Base-by-base conservation (phyloP, 202 grass and related monocot species). In the Carex arenaria region DNA sequence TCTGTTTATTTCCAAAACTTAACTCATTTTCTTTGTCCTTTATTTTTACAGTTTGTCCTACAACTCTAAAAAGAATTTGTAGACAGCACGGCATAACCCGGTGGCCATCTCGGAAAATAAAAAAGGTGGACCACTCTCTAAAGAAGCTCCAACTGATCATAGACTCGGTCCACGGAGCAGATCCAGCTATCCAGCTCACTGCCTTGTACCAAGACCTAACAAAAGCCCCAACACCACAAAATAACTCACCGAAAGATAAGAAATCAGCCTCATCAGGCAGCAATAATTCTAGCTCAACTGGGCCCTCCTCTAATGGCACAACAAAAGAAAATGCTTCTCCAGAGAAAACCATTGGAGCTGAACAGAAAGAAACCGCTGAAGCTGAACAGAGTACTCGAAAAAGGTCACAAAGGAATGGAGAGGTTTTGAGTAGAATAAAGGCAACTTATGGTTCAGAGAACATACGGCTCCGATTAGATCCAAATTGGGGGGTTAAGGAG, bases 21-120 rank as follows among this genome's bases (percentile, higher is more conserved):
- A 7, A 19, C 42, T 68, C 30, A 17, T 82, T 68, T 66, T 66
- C 4, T 54, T 30, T 30, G 6, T 85, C 60, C 4, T 82, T 87
- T 5, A 84, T 45, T 85, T 85, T 86, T 78, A 43, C 89, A 97
- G 94, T 97, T 77, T 97, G 92, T 47, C 92, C 94, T 80, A 97
- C 92, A 34, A 97, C 94, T 87, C 94, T 97, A 47, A 97, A 97
- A 91, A 92, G 94, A 94, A 97, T 97, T 94, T 97, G 94, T 87
- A 86, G 94, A 85, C 90, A 92, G 43, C 92, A 97, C 52, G 94
- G 94, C 34, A 97, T 26, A 26, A 26, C 26, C 34, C 90, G 94
- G 14, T 97, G 94, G 94, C 94, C 94, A 66, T 94, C 94, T 20
- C 85, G 94, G 30, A 97, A 97, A 80, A 92, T 97, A 53, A 97